phyloP scores from a whole-genome alignment of 768 basidiomycete species.

The Russula foetens region DNA sequence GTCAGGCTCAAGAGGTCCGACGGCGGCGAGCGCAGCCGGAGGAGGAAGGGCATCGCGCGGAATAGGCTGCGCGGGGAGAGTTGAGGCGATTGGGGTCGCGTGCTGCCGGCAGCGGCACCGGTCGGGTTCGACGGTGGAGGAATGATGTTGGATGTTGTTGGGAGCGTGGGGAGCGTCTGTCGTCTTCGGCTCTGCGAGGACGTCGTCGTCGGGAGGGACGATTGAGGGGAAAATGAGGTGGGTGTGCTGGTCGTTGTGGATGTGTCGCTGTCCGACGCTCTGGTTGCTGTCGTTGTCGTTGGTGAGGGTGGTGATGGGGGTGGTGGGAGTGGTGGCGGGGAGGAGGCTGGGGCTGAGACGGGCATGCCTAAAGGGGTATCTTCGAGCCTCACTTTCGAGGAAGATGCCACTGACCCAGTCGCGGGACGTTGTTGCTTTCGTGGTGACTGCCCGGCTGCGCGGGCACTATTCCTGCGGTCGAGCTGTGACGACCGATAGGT shows the following conservation, averaged over 20 bases:
- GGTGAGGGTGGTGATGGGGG: not conserved
- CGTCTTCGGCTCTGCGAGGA: not conserved
- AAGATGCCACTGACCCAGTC: not conserved
- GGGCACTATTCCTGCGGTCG: not conserved
- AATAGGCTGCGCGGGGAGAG: slow-evolving; percentile 16
- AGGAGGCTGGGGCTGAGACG: not conserved
- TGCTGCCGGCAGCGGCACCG: too few species aligned
- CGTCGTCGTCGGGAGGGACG: not conserved
- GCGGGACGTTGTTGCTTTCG: not conserved
- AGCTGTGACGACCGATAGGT: slow-evolving; percentile 7
- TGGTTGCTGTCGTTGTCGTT: not conserved
- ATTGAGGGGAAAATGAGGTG: not conserved
- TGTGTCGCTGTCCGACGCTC: not conserved
- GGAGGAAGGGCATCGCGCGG: slow-evolving; percentile 10
- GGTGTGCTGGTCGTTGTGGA: not conserved
- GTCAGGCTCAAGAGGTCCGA: slow-evolving; percentile 7
- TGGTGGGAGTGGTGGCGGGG: too few species aligned
- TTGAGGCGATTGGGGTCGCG: not conserved
- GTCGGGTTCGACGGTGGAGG: not conserved
- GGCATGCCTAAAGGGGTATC: slow-evolving; percentile 9
- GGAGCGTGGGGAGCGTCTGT: not conserved
- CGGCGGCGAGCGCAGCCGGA: slow-evolving; percentile 1
- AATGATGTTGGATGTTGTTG: not conserved
- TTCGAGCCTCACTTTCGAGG: slow-evolving; percentile 12
- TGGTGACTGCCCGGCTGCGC: not conserved